phyloP scores from a whole-genome alignment of 1,284 basidiomycete genomes.

The Tylopilus sp. region DNA sequence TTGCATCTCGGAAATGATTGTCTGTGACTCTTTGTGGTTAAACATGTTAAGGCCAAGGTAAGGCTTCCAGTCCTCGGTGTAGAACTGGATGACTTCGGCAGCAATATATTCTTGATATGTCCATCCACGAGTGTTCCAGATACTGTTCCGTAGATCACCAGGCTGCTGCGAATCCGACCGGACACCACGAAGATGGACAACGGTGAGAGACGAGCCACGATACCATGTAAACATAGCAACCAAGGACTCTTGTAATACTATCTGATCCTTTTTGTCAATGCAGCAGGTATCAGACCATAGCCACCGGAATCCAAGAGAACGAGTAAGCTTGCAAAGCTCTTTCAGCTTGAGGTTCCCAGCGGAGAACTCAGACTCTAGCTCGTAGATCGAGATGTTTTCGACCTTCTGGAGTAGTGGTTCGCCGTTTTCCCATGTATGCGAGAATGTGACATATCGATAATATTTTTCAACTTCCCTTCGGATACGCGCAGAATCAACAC shows the following conservation, averaged over 20 bases:
- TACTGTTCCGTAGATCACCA: not conserved
- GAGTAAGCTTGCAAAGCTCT: conserved; percentile 15
- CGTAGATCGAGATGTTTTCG: conserved; percentile 7
- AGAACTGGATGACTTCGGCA: conserved; percentile 12
- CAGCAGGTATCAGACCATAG: conserved; percentile 29
- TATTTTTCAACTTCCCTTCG: conserved; percentile 11
- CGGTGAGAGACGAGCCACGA: conserved; percentile 14
- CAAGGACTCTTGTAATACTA: conserved; percentile 18
- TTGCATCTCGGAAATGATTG: conserved; percentile 15
- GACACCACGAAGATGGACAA: conserved; percentile 10
- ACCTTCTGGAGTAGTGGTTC: conserved; percentile 22
- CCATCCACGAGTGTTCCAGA: conserved; percentile 18
- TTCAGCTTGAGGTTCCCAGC: conserved; percentile 9
- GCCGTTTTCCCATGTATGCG: conserved; percentile 18
- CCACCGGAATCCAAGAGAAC: conserved; percentile 9
- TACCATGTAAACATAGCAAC: conserved; percentile 29
- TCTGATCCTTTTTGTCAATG: conserved; percentile 4
- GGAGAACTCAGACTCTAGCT: conserved; percentile 4
- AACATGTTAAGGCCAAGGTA: conserved; percentile 16
- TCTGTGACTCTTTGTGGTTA: conserved; percentile 22
- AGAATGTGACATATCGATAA: conserved; percentile 32
- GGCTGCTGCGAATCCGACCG: not conserved
- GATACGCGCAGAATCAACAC: conserved; percentile 14
- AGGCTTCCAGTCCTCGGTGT: conserved; percentile 25
- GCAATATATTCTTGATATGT: conserved; percentile 27